Percentiles rank a stretch among this genome's conserved stretches.
phyloP scores from a whole-genome alignment of 164 flowering plant species.

The Berberis vulgaris region DNA sequence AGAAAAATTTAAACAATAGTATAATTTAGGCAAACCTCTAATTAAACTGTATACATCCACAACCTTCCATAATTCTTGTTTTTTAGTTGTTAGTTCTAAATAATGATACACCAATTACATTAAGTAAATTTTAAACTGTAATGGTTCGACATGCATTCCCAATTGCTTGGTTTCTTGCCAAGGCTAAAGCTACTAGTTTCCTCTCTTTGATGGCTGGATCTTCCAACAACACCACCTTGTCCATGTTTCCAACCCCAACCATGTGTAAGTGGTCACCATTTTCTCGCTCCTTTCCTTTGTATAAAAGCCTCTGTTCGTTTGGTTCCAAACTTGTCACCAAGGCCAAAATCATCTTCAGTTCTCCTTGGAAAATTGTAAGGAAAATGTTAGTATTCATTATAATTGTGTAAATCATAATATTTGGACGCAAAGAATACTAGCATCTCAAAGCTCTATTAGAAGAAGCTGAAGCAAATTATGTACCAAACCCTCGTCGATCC shows the following conservation, averaged over 20 bases:
- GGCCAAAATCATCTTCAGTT: constrained; percentile 63
- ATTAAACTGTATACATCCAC: too few relatives aligned
- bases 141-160: constrained; percentile 33
- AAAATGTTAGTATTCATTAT: background rate
- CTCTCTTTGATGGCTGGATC: constrained; percentile 68
- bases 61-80: background rate
- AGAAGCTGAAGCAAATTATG: too few relatives aligned
- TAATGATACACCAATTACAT: too few relatives aligned
- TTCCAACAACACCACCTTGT: constrained; percentile 63
- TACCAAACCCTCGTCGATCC: background rate
- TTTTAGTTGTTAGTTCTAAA: too few relatives aligned
- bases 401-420: too few relatives aligned
- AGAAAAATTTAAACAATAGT: too few relatives aligned
- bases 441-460: too few relatives aligned
- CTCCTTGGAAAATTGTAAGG: constrained; percentile 30
- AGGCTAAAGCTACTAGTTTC: constrained; percentile 34
- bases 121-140: constrained; percentile 14
- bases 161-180: constrained; percentile 17
- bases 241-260: constrained; percentile 77
- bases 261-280: constrained; percentile 67
- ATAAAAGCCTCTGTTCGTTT: constrained; percentile 64
- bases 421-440: too few relatives aligned
- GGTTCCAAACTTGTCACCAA: constrained; percentile 57
- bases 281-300: constrained; percentile 81
- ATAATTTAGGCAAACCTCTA: too few relatives aligned